Evolutionary conservation across 2,329 filamentous ascomycete genomes (phyloP), one percentile per base, ranked within the genome.

Genomic region (Elsinoe australis): DNA sequence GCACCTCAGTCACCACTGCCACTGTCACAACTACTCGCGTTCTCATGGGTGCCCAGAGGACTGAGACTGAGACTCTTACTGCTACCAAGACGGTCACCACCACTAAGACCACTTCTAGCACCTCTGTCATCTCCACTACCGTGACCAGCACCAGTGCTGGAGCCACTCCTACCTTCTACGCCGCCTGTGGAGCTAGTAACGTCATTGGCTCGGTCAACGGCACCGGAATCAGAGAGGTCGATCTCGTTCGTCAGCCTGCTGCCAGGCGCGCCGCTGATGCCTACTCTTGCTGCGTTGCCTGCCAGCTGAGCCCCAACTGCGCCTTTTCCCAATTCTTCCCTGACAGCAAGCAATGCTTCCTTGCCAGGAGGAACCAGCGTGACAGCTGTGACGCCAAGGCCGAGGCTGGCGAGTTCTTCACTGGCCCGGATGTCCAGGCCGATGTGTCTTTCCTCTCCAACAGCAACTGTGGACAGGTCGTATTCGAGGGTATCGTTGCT

Each of bases 391-490:
- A 24, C 29, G 14, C 42, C 6, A 32, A 29, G 8, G 29, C 42
- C 9, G 42, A 33, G 17, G 42, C 42, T 24, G 42, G 42, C 29
- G 42, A 47, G 29, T 47, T 47, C 29, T 47, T 32, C 22, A 47
- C 29, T 15, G 21, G 42, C 5, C 9, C 29, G 4, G 42, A 47
- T 17, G 42, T 32, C 4, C 42, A 47, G 42, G 14, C 31, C 8
- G 29, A 47, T 21, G 26, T 32, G 3, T 32, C 26, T 7, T 34
- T 33, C 18, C 10, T 47, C n/a, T 47, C 42, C 42, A 47, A 47
- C 29, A 32, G 42, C n/a, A 21, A 21, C 5, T 32, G 29, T 21
- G 42, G 42, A 12, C 42, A 34, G n/a, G 29, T 47, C n/a, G 14
- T 47, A 26, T 47, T 47, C 14, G 28, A 29, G 28, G 42, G 42